phyloP scores from a whole-genome alignment of 805 yeast species.

The Myxozyma sirexii region DNA sequence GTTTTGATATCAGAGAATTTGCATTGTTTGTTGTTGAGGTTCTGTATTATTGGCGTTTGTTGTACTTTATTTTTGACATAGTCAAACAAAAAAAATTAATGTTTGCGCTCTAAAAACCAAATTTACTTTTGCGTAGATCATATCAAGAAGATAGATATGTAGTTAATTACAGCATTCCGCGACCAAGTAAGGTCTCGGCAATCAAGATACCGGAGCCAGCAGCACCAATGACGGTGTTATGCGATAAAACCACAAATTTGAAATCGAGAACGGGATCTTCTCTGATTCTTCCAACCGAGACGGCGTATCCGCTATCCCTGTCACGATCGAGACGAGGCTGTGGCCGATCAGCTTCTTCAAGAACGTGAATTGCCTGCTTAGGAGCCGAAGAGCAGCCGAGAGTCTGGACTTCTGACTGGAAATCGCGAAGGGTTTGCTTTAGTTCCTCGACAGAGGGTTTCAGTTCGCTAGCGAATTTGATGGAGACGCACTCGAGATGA shows the following conservation, averaged over 20 bases:
- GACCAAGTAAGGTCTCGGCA: constrained; percentile 84
- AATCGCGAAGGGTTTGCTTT: constrained; percentile 67
- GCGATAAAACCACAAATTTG: constrained; percentile 97
- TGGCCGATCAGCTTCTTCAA: constrained; percentile 91
- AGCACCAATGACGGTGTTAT: constrained; percentile 97
- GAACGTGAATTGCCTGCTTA: constrained; percentile 83
- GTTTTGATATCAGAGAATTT: neutral
- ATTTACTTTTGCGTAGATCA: no score
- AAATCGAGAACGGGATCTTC: constrained; percentile 89
- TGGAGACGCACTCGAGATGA: constrained; percentile 91
- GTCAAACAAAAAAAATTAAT: neutral
- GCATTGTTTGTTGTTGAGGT: neutral
- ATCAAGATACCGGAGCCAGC: constrained; percentile 97
- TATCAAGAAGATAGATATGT: neutral
- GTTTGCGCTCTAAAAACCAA: neutral
- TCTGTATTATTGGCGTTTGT: neutral
- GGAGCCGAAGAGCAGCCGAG: constrained; percentile 93
- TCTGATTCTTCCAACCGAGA: constrained; percentile 91
- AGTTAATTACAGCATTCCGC: constrained; percentile 59
- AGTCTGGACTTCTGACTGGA: constrained; percentile 77
- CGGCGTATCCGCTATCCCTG: constrained; percentile 91
- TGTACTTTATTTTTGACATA: neutral
- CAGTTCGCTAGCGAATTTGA: constrained; percentile 77
- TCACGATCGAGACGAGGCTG: constrained; percentile 97
- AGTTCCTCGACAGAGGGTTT: constrained; percentile 85